phyloP scores from a whole-genome alignment of 2,329 filamentous ascomycete genomes.

The Aschersonia sp. region DNA sequence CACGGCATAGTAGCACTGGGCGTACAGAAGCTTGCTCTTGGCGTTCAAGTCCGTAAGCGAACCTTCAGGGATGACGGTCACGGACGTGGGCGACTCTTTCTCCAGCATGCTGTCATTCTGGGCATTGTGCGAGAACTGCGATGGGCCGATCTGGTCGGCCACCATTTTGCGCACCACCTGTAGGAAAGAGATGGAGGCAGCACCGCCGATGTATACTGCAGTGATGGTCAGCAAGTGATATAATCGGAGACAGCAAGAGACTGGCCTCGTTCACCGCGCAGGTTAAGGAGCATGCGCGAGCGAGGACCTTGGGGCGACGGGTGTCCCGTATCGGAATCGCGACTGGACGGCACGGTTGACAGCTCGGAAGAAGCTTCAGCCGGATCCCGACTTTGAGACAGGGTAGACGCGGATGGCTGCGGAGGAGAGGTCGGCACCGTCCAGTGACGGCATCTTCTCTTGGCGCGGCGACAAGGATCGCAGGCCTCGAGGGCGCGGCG shows the following conservation, averaged over 20 bases:
- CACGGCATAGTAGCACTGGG: conserved; percentile 8
- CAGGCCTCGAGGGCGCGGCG: conserved; percentile 34
- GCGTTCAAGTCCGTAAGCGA: conserved; percentile 6
- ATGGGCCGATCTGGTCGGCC: conserved; percentile 36
- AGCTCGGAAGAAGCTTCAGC: no score
- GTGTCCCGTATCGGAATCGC: no score
- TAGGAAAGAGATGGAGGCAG: conserved; percentile 39
- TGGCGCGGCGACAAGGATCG: conserved; percentile 29
- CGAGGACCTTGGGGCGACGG: conserved; percentile 7
- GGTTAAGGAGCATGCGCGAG: conserved; percentile 33
- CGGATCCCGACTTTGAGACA: no score
- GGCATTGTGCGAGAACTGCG: conserved; percentile 35
- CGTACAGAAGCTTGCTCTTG: conserved; percentile 6
- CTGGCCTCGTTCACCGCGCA: conserved; percentile 35
- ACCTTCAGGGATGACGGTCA: neutral
- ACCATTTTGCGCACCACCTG: conserved; percentile 33
- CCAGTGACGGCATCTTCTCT: conserved; percentile 33
- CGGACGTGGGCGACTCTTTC: conserved; percentile 15
- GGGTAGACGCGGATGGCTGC: no score
- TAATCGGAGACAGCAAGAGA: no score
- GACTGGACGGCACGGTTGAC: no score
- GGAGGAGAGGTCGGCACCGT: conserved; percentile 27
- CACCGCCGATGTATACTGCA: conserved; percentile 33
- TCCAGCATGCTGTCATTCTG: conserved; percentile 39
- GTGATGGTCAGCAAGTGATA: neutral